A percentile compares a stretch with the other conserved stretches of the same genome.
Evolutionary conservation across 139 green algal genomes (phyloP).

Genomic region (Coelastrella sp.): DNA sequence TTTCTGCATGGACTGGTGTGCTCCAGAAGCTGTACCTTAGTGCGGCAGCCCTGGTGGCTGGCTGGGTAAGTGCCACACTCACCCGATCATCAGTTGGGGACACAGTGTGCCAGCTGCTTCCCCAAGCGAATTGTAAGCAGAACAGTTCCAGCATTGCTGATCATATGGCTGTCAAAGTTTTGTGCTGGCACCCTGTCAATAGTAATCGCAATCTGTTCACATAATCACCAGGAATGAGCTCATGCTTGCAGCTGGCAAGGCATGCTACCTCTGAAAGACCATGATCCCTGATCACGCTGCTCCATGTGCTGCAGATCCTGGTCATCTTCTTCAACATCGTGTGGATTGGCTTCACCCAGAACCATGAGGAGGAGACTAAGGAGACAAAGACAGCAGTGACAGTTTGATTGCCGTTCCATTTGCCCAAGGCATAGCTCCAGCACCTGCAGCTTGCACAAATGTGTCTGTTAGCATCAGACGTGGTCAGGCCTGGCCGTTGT

Average conservation of each 20-base stretch:
- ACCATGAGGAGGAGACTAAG: not conserved
- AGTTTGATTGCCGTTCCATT: too few species aligned
- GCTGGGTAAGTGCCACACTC: constrained; percentile 19
- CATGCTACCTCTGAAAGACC: too few species aligned
- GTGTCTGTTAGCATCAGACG: too few species aligned
- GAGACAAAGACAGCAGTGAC: not conserved
- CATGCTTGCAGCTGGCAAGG: not conserved
- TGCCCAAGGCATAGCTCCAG: too few species aligned
- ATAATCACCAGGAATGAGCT: not conserved
- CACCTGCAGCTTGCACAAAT: too few species aligned
- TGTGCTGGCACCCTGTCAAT: not conserved
- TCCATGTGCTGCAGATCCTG: constrained; percentile 9
- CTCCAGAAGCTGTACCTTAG: constrained; percentile 18
- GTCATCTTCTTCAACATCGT: constrained; percentile 28
- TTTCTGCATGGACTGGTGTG: constrained; percentile 6
- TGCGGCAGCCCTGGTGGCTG: constrained; percentile 8
- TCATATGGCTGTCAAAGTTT: not conserved
- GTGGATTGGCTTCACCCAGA: constrained; percentile 32
- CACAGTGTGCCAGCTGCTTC: not conserved
- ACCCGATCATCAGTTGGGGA: not conserved
- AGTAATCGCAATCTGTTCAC: not conserved
- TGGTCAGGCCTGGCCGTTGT: too few species aligned
- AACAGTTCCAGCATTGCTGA: not conserved
- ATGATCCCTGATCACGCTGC: not conserved
- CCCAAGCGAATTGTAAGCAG: too few species aligned